A percentile compares a stretch with the other conserved stretches of the same genome.
phyloP scores from a whole-genome alignment of 257 asterid species.

The Solanum virginianum region DNA sequence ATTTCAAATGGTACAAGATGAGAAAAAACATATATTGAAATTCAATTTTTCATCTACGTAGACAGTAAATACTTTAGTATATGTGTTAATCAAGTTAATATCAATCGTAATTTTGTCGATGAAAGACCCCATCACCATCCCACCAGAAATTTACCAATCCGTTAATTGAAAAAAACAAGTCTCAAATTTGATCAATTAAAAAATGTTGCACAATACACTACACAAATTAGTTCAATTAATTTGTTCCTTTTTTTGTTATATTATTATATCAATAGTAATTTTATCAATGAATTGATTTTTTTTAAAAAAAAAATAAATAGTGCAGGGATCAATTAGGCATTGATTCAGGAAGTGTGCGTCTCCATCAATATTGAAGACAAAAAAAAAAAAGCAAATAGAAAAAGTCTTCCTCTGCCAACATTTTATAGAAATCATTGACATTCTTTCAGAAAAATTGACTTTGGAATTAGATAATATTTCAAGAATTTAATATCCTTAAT shows the following conservation, averaged over 20 bases:
- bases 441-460: background rate
- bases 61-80: too few species aligned
- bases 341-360: background rate
- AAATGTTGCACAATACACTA: background rate
- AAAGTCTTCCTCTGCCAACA: background rate
- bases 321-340: background rate
- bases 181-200: background rate
- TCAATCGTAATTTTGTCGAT: too few species aligned
- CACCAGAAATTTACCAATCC: background rate
- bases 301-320: too few species aligned
- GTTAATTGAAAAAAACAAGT: too few species aligned
- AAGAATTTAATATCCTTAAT: background rate
- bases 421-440: background rate
- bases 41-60: too few species aligned
- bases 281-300: too few species aligned
- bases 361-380: background rate
- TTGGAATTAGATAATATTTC: background rate
- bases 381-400: background rate
- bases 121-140: background rate
- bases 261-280: too few species aligned
- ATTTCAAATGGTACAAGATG: too few species aligned
- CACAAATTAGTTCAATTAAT: background rate
- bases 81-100: too few species aligned
- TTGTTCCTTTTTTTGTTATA: background rate
- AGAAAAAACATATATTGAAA: too few species aligned